Evolutionary conservation across 148 eudicot genomes (phyloP).

Genomic region (Rhododendron ovatum): DNA sequence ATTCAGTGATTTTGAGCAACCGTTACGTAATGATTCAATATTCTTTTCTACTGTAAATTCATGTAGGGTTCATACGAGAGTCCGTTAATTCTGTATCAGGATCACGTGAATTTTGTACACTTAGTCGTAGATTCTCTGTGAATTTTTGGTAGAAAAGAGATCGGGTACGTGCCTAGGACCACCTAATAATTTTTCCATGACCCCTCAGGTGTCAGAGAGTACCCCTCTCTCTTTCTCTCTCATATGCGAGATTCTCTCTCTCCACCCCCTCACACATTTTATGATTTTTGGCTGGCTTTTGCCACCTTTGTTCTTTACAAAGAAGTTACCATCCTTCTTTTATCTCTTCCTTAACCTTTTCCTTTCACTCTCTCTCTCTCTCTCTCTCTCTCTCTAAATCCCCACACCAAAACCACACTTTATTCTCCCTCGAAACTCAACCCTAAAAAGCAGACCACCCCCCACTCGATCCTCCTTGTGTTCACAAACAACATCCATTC

Average conservation of each 20-base stretch:
- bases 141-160: background rate
- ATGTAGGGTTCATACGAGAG: no score
- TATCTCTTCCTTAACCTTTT: slow-evolving; percentile 18
- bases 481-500: slow-evolving; percentile 55
- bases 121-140: no score
- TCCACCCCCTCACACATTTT: slow-evolving; percentile 17
- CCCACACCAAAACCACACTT: slow-evolving; percentile 51
- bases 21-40: background rate
- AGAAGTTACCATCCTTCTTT: slow-evolving; percentile 62
- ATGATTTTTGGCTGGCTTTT: slow-evolving; percentile 20
- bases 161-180: background rate
- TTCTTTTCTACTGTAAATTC: no score
- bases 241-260: slow-evolving; percentile 8
- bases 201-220: slow-evolving; percentile 27
- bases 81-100: no score
- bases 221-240: background rate
- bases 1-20: no score
- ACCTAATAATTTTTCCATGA: slow-evolving; percentile 17
- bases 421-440: slow-evolving; percentile 68
- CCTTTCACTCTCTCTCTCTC: slow-evolving; percentile 16
- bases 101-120: background rate
- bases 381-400: slow-evolving; percentile 18
- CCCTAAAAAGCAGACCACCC: slow-evolving; percentile 48
- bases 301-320: slow-evolving; percentile 41
- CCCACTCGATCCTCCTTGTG: slow-evolving; percentile 61